Evolutionary conservation across 495 filamentous ascomycete species (phyloP).

Genomic region (Trichocladium antarcticum): DNA sequence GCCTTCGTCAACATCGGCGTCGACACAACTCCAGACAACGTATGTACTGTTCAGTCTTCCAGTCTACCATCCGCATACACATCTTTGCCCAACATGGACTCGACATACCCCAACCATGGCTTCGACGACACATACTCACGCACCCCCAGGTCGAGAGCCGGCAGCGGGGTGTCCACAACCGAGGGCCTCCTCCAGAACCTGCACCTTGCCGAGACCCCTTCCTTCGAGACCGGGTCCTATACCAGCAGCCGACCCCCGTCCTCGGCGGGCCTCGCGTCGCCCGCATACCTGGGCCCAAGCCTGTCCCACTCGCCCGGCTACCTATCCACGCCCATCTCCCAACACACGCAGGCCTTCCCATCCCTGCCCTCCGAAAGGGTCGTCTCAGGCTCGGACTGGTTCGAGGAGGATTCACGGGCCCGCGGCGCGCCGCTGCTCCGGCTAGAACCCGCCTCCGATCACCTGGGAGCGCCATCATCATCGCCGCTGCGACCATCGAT

Average conservation of each 20-base stretch:
- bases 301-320: constrained; percentile 18
- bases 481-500: constrained; percentile 20
- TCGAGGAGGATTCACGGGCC: constrained; percentile 18
- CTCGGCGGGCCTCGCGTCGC: constrained; percentile 19
- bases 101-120: constrained; percentile 21
- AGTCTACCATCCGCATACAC: neutral
- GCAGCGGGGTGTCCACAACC: constrained; percentile 29
- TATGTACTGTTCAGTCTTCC: constrained; percentile 21
- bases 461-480: constrained; percentile 16
- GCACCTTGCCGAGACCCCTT: constrained; percentile 22
- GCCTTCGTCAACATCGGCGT: constrained; percentile 4
- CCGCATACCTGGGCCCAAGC: constrained; percentile 21
- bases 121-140: constrained; percentile 37
- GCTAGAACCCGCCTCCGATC: constrained; percentile 28
- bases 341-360: constrained; percentile 23
- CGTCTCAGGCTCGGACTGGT: constrained; percentile 26
- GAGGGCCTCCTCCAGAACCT: constrained; percentile 27
- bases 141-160: constrained; percentile 32
- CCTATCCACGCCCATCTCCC: constrained; percentile 17
- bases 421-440: constrained; percentile 27
- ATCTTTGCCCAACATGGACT: constrained; percentile 23
- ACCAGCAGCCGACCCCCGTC: constrained; percentile 23
- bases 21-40: constrained; percentile 15
- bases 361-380: constrained; percentile 14
- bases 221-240: constrained; percentile 21